Evolutionary conservation across 305 asterid genomes (phyloP), one percentile per base, ranked within the genome.

Genomic region (Fraxinus paxiana): DNA sequence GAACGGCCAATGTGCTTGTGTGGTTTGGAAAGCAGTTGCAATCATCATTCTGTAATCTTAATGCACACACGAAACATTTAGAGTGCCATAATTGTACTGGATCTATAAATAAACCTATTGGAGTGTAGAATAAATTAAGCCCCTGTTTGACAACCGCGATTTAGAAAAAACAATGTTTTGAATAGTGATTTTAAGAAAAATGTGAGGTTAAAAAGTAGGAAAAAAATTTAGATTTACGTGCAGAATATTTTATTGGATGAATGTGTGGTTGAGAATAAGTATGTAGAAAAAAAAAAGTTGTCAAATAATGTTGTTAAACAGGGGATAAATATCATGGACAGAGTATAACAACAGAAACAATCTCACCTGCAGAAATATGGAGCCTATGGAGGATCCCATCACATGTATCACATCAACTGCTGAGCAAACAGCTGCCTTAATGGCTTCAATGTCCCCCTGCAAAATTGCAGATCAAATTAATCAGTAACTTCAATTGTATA

Each of bases 371-470:
- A 88, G 83, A 61, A 89, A 84, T 73, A 80, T 75, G 75, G 93
- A 85, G 77, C 87, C 79, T 76, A 91, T 72, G 54, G 97, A 89
- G 73, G 91, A 82, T 67, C 94, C 91, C 88, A 93, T 89, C 72
- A 88, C 86, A 81, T 91, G 93, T 92, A 92, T 86, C 76, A 92
- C 92, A 82, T 93, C 92, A 83, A 90, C 88, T 26, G 98, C 95
- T 63, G 97, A 91, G 89, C 83, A 87, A 63, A 93, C 48, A 80
- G 94, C 95, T 31, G 83, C 88, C 86, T 88, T 87, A 31, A 94
- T 84, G 51, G 90, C 83, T 84, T 89, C 88, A 82, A 88, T 84
- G 83, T 92, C 90, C 71, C 91, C 97, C 98, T 94, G 92, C 76
- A 85, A 84, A 77, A 56, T 77, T 71, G 78, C 15, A 79, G 46